These are phyloP conservation scores for Sclerospora graminicola DNA, from an alignment of 352 stramenopile species.

Conservation along the genomic window DNA sequence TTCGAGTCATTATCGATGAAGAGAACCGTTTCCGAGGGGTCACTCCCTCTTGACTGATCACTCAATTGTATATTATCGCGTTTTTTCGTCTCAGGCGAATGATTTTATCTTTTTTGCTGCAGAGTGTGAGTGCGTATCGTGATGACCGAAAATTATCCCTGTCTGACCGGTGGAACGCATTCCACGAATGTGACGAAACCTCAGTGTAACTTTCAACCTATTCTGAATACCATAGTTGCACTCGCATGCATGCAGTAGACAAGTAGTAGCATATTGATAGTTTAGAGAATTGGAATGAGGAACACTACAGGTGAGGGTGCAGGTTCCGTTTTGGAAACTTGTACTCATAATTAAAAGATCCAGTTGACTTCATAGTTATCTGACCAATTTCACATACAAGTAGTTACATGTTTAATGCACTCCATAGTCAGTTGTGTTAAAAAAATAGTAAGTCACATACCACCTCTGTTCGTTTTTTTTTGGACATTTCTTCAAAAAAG, in stretches of 20 bases:
- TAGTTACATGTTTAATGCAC: not conserved
- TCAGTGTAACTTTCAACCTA: slow-evolving; percentile 84
- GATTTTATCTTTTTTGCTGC: not conserved
- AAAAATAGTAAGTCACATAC: too few relatives aligned
- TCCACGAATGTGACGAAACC: slow-evolving; percentile 74
- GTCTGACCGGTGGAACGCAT: slow-evolving; percentile 82
- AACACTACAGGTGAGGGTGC: slow-evolving; percentile 64
- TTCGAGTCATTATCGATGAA: slow-evolving; percentile 82
- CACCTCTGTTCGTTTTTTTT: too few relatives aligned
- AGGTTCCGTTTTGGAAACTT: slow-evolving; percentile 57
- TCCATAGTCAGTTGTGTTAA: too few relatives aligned
- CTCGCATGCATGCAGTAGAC: slow-evolving; percentile 3
- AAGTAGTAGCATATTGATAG: not conserved
- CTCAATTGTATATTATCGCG: slow-evolving; percentile 10
- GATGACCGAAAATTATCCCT: slow-evolving; percentile 85
- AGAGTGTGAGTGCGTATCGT: slow-evolving; percentile 35
- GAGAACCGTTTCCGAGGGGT: slow-evolving; percentile 83
- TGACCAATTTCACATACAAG: slow-evolving; percentile 35
- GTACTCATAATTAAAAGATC: slow-evolving; percentile 75
- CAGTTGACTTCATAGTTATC: slow-evolving; percentile 86
- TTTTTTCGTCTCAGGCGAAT: not conserved
- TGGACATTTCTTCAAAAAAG: too few relatives aligned
- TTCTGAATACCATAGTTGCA: slow-evolving; percentile 43
- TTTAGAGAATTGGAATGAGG: slow-evolving; percentile 51
- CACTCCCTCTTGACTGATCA: slow-evolving; percentile 85